Base-by-base conservation (phyloP, 257 asterid genomes). In the Haberlea rhodopensis region DNA sequence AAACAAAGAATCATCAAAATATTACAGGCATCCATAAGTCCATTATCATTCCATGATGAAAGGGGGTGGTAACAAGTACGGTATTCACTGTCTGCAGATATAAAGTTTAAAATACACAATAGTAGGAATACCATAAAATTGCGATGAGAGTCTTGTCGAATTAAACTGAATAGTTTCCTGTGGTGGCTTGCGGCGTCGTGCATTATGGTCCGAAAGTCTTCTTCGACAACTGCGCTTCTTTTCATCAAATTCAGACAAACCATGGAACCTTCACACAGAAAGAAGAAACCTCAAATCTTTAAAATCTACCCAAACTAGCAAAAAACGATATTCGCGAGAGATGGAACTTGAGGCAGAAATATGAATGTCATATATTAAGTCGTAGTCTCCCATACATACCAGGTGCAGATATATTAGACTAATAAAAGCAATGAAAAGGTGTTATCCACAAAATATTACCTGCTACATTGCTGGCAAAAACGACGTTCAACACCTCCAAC, bases 401-500 rank as follows among this genome's bases (percentile, higher is more conserved):
- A n/a, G n/a, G n/a, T n/a, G 51, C 6, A 37, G 46, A 37, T 37
- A 37, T 37, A 37, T 40, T 13, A 40, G 7, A 40, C 49, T 13
- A 1, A 4, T 13, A 40, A 40, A 40, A 40, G 0, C 49, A 40
- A 40, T 40, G 15, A 43, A 43, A 43, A 4, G 2, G 19, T 15
- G 15, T 16, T 4, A 43, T 15, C 51, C 51, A 43, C 8, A 7
- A 8, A 48, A 15, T 37, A 19, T 27, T 53, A 92, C 97, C 98
- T 89, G 89, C 98, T 92, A 78, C 98, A 92, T 73, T 92, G 98
- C 66, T 92, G 98, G 76, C 98, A 91, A 77, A 91, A 91, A 23
- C 98, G 89, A 31, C 89, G 95, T 43, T 83, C 96, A 58, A 73
- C 65, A 58, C 95, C 96, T 64, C 84, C 87, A 28, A 91, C 77